A percentile compares a stretch with the other conserved stretches of the same genome.
Conservation (phyloP, 2,329 filamentous ascomycete species). For the Aspergillus carbonarius region DNA sequence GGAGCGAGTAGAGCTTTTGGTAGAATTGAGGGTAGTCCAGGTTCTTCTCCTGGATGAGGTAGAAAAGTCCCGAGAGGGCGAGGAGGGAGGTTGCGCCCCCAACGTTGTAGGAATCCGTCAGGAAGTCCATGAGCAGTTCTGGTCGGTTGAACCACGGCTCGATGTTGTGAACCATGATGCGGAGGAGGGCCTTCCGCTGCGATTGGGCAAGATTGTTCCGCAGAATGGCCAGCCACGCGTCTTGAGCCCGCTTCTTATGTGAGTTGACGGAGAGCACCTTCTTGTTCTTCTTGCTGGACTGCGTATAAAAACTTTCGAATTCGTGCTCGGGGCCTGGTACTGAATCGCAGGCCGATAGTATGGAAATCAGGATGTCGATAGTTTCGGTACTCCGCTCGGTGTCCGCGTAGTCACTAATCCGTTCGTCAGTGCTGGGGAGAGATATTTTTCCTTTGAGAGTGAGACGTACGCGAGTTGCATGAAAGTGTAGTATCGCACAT, state of each 20-base stretch:
- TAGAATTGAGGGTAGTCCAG: slow-evolving; percentile 96
- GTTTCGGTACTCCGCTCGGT: slow-evolving; percentile 26
- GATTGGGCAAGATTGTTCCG: slow-evolving; percentile 63
- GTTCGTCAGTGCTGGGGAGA: background rate
- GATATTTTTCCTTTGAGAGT: background rate
- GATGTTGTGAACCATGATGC: slow-evolving; percentile 72
- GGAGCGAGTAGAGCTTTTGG: slow-evolving; percentile 84
- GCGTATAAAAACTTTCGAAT: slow-evolving; percentile 38
- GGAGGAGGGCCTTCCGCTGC: slow-evolving; percentile 76
- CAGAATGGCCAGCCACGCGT: slow-evolving; percentile 81
- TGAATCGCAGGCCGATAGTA: slow-evolving; percentile 58
- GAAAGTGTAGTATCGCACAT: slow-evolving; percentile 82
- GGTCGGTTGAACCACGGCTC: slow-evolving; percentile 87
- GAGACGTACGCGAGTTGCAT: slow-evolving; percentile 65
- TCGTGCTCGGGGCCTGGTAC: slow-evolving; percentile 55
- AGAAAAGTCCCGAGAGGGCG: slow-evolving; percentile 89
- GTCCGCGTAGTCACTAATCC: slow-evolving; percentile 35
- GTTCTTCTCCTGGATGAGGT: slow-evolving; percentile 89
- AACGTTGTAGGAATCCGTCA: slow-evolving; percentile 88
- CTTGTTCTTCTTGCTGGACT: slow-evolving; percentile 64
- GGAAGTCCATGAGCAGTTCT: slow-evolving; percentile 90
- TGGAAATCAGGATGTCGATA: slow-evolving; percentile 39
- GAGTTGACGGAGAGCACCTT: slow-evolving; percentile 66
- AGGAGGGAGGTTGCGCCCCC: slow-evolving; percentile 85
- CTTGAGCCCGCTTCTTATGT: slow-evolving; percentile 78